phyloP scores from a whole-genome alignment of 192 early-diverging fungal genomes.

The Umbelopsis ramanniana region DNA sequence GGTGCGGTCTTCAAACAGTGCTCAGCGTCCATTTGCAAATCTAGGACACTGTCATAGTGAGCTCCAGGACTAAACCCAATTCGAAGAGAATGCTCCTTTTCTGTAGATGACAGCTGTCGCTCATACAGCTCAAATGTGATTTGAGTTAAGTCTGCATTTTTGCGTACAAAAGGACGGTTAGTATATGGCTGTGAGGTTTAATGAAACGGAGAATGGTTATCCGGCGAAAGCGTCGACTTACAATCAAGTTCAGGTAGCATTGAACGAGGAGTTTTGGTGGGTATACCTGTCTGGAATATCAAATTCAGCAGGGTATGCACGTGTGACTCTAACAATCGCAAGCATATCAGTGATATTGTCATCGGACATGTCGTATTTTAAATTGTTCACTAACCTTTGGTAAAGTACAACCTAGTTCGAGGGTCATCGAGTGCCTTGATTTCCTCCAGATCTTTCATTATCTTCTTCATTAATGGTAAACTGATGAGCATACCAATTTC shows the following conservation, averaged over 20 bases:
- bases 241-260: constrained; percentile 90
- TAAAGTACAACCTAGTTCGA: constrained; percentile 90
- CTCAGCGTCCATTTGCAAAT: constrained; percentile 80
- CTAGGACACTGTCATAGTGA: constrained; percentile 88
- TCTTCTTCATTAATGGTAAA: constrained; percentile 74
- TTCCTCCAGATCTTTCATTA: constrained; percentile 75
- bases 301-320: constrained; percentile 92
- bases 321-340: constrained; percentile 72
- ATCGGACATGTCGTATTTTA: neutral
- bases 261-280: constrained; percentile 65
- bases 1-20: constrained; percentile 86
- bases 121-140: constrained; percentile 98
- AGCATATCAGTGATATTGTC: neutral
- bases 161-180: too few relatives aligned
- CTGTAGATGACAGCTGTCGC: constrained; percentile 56
- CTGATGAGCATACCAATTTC: constrained; percentile 86
- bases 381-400: constrained; percentile 65
- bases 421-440: constrained; percentile 55
- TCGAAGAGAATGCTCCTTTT: constrained; percentile 86
- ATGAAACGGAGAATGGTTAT: too few relatives aligned
- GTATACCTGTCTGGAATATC: constrained; percentile 84
- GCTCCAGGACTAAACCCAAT: constrained; percentile 93
- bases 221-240: constrained; percentile 40
- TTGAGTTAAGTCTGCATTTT: constrained; percentile 80
- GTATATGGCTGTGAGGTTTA: too few relatives aligned